Evolutionary conservation across 352 stramenopile species (phyloP).

Genomic region (Phytophthora chlamydospora): DNA sequence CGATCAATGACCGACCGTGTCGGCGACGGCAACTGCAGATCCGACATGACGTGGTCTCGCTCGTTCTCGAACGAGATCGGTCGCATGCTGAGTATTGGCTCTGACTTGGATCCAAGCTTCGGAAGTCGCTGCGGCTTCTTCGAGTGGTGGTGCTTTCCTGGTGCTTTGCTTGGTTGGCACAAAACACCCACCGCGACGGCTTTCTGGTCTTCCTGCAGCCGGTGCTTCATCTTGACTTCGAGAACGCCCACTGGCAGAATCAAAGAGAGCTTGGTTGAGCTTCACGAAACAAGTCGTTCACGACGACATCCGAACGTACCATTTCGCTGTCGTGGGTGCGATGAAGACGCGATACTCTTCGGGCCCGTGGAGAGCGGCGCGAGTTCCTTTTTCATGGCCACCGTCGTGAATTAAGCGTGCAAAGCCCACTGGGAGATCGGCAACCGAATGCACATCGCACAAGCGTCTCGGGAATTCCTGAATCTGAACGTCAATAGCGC

Average conservation of each 20-base stretch:
- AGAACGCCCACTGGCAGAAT: conserved; percentile 52
- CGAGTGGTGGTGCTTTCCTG: conserved; percentile 2
- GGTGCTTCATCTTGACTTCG: conserved; percentile 76
- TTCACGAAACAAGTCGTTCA: background rate
- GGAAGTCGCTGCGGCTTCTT: conserved; percentile 65
- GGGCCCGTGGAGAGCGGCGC: conserved; percentile 28
- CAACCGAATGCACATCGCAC: conserved; percentile 22
- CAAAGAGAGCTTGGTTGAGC: background rate
- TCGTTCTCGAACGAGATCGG: conserved; percentile 54
- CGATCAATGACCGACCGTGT: conserved; percentile 63
- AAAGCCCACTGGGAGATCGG: conserved; percentile 13
- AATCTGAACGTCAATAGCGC: background rate
- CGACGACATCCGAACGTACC: conserved; percentile 27
- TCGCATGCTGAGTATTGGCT: conserved; percentile 16
- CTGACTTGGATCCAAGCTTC: conserved; percentile 35
- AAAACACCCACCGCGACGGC: conserved; percentile 57
- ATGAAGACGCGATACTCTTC: conserved; percentile 19
- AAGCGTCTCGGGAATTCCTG: background rate
- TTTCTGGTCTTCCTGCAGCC: conserved; percentile 52
- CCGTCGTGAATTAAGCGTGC: conserved; percentile 12
- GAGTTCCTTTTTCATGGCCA: conserved; percentile 31
- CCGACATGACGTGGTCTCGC: conserved; percentile 57
- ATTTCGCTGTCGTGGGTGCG: conserved; percentile 52
- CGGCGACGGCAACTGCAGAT: conserved; percentile 57
- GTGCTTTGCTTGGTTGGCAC: conserved; percentile 19